Evolutionary conservation across 2,329 filamentous ascomycete species (phyloP), one percentile per base, ranked within the genome.

Genomic region (Alternaria triticina): DNA sequence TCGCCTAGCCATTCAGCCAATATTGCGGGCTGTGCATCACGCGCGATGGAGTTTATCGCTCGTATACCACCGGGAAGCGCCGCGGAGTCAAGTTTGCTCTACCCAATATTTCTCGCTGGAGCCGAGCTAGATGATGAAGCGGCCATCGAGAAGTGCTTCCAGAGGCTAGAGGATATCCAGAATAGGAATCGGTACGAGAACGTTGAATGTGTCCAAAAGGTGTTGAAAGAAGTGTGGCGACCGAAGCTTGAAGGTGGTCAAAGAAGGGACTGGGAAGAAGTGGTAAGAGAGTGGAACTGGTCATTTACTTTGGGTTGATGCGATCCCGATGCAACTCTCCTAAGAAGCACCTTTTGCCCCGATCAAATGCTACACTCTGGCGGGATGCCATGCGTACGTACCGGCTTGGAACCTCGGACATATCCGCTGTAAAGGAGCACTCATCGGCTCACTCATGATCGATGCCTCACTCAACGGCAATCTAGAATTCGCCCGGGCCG

Each of bases 131-230:
- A 74, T 8, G 70, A 71, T 23, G 73, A 75, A 49, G 33, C 64
- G 1, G 74, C 76, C 7, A 78, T 76, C 13, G 67, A 74, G 10
- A 70, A 63, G n/a, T 76, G 76, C 50, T 73, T 70, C 15, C 69
- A 73, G 50, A 62, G 77, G 43, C 64, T 79, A 8, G 73, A 72
- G 27, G 71, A 70, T 3, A 78, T 79, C 11, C 75, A 77, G 30
- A 69, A 72, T 8, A 65, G 76, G n/a, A 78, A 79, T 52, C 68
- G 70, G 8, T 79, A 79, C 59, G 76, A 78, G 45, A 79, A 79
- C 54, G 72, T 77, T 2, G 70, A 69, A 43, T 75, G 70, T 59
- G 76, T 77, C 4, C 74, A 77, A 20, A 75, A 76, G 20, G 75
- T 79, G n/a, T 61, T 79, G 5, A 72, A 75, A 49, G 77, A 78